These are phyloP conservation scores for Monilinia vaccinii-corymbosi DNA, from an alignment of 2,329 filamentous ascomycete species.

Conservation along the genomic window DNA sequence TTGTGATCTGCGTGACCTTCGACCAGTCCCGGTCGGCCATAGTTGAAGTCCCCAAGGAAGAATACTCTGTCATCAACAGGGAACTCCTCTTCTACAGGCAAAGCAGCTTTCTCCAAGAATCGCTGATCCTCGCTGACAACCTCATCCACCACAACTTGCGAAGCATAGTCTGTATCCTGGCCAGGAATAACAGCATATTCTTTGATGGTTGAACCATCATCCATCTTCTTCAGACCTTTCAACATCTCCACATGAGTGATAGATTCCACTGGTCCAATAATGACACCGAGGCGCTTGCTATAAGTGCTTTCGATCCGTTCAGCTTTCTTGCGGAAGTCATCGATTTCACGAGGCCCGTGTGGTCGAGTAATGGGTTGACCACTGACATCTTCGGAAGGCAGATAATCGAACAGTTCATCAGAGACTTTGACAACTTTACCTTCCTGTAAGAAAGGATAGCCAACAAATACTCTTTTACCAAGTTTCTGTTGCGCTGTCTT, in stretches of 20 bases:
- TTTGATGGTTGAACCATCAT: constrained; percentile 84
- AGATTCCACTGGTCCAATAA: constrained; percentile 79
- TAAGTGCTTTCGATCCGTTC: constrained; percentile 77
- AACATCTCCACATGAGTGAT: constrained; percentile 90
- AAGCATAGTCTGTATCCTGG: constrained; percentile 81
- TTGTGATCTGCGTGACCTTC: constrained; percentile 64
- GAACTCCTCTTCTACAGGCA: constrained; percentile 88
- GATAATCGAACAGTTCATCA: constrained; percentile 88
- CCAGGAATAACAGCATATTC: constrained; percentile 83
- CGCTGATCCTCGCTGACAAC: constrained; percentile 86
- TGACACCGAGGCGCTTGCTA: constrained; percentile 81
- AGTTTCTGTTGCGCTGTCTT: constrained; percentile 70
- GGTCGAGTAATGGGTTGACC: constrained; percentile 56
- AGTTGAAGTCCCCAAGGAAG: constrained; percentile 89
- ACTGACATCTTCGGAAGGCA: constrained; percentile 54
- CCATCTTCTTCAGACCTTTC: constrained; percentile 81
- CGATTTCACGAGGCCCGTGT: constrained; percentile 67
- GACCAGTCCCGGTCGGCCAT: constrained; percentile 82
- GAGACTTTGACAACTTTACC: constrained; percentile 82
- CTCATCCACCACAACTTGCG: constrained; percentile 81
- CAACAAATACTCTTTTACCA: constrained; percentile 79
- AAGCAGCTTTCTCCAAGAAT: constrained; percentile 81
- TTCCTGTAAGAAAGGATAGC: constrained; percentile 92
- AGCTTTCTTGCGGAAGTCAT: constrained; percentile 77
- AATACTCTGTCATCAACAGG: constrained; percentile 75